Conservation (phyloP, 495 filamentous ascomycete genomes). For the Podospora comata region DNA sequence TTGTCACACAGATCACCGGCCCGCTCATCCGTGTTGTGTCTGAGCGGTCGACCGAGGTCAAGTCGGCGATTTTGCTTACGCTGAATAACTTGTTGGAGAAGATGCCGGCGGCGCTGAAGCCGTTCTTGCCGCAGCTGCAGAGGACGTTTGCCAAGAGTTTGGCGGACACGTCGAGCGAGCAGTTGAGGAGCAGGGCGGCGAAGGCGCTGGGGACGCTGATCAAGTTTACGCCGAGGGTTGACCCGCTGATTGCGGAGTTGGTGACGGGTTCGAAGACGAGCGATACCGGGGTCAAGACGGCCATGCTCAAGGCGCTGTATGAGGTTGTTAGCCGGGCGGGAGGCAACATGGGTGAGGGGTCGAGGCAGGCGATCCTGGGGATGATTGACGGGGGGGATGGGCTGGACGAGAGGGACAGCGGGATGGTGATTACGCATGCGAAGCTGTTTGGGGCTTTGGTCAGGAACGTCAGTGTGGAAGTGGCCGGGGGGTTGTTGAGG, state of each 20-base stretch:
- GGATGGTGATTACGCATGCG: conserved; percentile 83
- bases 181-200: conserved; percentile 83
- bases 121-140: conserved; percentile 94
- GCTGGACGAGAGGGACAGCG: conserved; percentile 65
- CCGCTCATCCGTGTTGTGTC: conserved; percentile 96
- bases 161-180: conserved; percentile 87
- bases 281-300: conserved; percentile 84
- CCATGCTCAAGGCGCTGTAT: conserved; percentile 95
- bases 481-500: conserved; percentile 69
- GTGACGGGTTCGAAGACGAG: conserved; percentile 89
- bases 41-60: conserved; percentile 91
- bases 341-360: conserved; percentile 86
- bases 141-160: conserved; percentile 94
- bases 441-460: conserved; percentile 84
- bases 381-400: conserved; percentile 70
- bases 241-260: conserved; percentile 80
- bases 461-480: conserved; percentile 69
- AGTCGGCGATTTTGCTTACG: conserved; percentile 88
- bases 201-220: conserved; percentile 94
- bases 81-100: conserved; percentile 95
- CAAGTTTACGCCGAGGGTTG: conserved; percentile 91
- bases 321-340: conserved; percentile 96
- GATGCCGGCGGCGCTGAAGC: conserved; percentile 92
- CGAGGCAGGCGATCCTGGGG: conserved; percentile 72
- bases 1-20: conserved; percentile 96